Percentiles rank a stretch among this genome's conserved stretches.
These are phyloP conservation scores for Protea cynaroides DNA, from an alignment of 164 flowering plant species.

Conservation along the genomic window DNA sequence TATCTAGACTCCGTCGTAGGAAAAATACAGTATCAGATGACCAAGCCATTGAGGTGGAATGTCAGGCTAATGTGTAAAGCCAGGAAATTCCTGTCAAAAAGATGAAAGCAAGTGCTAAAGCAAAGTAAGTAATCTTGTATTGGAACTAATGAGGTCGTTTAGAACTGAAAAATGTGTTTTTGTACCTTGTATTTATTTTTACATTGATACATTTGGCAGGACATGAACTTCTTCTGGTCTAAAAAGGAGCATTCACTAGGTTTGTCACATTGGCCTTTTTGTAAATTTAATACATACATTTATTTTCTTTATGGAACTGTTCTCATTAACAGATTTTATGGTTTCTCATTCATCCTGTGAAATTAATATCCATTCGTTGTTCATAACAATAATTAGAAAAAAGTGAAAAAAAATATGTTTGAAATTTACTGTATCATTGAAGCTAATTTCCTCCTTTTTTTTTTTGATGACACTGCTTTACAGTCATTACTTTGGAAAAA, in stretches of 20 bases:
- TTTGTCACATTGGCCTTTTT: background rate
- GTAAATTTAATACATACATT: background rate
- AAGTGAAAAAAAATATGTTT: background rate
- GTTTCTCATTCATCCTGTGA: background rate
- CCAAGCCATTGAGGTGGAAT: background rate
- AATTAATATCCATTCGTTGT: background rate
- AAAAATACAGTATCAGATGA: background rate
- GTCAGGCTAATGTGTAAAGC: background rate
- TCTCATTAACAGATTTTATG: background rate
- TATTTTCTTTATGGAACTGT: background rate
- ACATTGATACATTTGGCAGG: background rate
- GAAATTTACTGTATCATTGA: too few species aligned
- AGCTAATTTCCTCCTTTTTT: too few species aligned
- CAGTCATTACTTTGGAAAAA: too few species aligned
- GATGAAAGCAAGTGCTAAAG: background rate
- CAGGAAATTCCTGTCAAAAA: background rate
- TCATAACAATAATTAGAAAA: background rate
- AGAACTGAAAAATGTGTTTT: background rate
- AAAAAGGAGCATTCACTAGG: slow-evolving; percentile 1
- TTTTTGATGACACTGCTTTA: too few species aligned
- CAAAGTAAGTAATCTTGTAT: background rate
- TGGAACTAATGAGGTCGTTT: background rate
- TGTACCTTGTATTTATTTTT: background rate
- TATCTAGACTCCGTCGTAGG: slow-evolving; percentile 8
- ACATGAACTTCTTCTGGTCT: background rate